These are phyloP conservation scores for Saccharomycopsis javanensis DNA, from an alignment of 805 yeast species.

Conservation along the genomic window DNA sequence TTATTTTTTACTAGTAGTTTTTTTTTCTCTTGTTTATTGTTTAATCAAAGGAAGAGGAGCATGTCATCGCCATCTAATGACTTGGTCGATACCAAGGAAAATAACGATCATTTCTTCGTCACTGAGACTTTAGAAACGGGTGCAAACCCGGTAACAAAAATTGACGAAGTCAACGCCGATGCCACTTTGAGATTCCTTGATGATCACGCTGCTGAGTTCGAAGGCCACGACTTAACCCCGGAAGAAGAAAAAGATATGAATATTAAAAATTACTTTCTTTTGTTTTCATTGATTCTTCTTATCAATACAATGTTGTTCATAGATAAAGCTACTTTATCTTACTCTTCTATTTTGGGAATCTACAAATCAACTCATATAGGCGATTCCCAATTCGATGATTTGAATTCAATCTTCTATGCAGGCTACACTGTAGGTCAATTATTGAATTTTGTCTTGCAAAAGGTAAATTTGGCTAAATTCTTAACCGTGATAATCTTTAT, in stretches of 20 bases:
- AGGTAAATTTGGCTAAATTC: constrained; percentile 20
- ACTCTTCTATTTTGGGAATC: constrained; percentile 31
- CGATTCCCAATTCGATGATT: constrained; percentile 24
- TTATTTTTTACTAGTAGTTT: no score
- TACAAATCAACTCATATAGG: constrained; percentile 25
- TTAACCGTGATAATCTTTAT: constrained; percentile 21
- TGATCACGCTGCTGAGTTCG: constrained; percentile 18
- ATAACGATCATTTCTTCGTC: background rate
- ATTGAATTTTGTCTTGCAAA: constrained; percentile 27
- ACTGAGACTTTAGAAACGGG: background rate
- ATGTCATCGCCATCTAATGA: background rate
- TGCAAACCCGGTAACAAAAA: background rate
- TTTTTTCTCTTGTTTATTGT: no score
- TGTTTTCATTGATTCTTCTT: constrained; percentile 23
- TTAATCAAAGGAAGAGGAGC: background rate
- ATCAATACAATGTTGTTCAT: constrained; percentile 27
- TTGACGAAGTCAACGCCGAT: constrained; percentile 24
- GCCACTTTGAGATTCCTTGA: constrained; percentile 24
- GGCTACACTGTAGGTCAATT: constrained; percentile 33
- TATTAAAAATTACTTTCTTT: constrained; percentile 19
- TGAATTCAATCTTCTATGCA: constrained; percentile 30
- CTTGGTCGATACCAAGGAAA: background rate
- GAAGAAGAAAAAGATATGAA: constrained; percentile 16
- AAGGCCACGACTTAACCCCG: constrained; percentile 12
- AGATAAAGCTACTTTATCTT: constrained; percentile 36